Base-by-base conservation (phyloP, 108 stramenopile species). In the Skeletonema tropicum region DNA sequence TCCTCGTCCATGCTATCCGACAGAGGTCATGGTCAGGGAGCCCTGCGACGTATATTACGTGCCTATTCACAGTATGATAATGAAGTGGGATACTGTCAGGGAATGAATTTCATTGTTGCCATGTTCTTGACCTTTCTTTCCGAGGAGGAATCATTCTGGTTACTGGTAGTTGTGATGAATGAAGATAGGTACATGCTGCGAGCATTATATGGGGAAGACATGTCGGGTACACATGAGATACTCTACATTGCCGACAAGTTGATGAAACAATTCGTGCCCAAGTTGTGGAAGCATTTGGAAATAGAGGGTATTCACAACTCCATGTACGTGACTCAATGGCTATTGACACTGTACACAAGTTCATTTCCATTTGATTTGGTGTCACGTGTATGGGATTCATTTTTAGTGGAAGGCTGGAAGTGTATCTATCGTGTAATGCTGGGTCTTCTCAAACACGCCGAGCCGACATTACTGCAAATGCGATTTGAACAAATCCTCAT, bases 291-390 rank as follows among this genome's bases (percentile, higher is more conserved):
- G 29, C 97, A 98, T 65, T 82, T 98, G 49, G 90, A 89, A 30
- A 82, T 68, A 19, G 92, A 98, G 69, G 73, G 84, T 73, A 86
- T 98, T 33, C 93, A 97, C 48, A 86, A 94, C 8, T 89, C 96
- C 38, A 99, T 99, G 99, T 99, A 91, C 71, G 97, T 95, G 3
- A 97, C 97, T 12, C 97, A 97, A 72, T 99, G 99, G 99, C 71
- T 98, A 42, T 60, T 99, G 64, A 98, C 98, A 8, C 74, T 97
- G n/a, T 99, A 95, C 85, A 96, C 97, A 11, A 92, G 90, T 78
- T 85, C 83, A 32, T 98, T 99, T 83, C 94, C 94, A 48, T 98
- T 98, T 79, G 95, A 97, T 59, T 79, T 98, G 49, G 97, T 97
- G 8, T 77, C 87, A 14, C 74, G 96, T 23, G 97, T 98, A 12